phyloP scores from a whole-genome alignment of 345 rosid genomes.

The Gossypium stocksii region DNA sequence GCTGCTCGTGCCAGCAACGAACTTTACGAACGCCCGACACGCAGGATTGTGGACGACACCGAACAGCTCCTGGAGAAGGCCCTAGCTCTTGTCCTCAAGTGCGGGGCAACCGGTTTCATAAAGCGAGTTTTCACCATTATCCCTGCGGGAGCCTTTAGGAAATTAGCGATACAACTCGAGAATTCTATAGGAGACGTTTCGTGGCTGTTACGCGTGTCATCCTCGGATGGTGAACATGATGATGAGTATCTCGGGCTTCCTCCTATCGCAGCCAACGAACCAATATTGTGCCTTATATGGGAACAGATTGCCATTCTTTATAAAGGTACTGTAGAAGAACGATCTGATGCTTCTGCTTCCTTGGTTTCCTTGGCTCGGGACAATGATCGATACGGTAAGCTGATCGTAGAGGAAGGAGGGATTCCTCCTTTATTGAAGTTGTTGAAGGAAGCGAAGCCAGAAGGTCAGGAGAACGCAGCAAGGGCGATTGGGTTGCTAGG shows the following conservation, averaged over 20 bases:
- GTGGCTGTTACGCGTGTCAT: slow-evolving; percentile 71
- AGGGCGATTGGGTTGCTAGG: slow-evolving; percentile 42
- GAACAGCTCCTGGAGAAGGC: slow-evolving; percentile 75
- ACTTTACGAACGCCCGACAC: slow-evolving; percentile 70
- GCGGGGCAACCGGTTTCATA: slow-evolving; percentile 62
- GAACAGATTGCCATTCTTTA: slow-evolving; percentile 74
- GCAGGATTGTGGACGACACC: slow-evolving; percentile 69
- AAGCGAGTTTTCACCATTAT: slow-evolving; percentile 72
- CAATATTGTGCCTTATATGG: slow-evolving; percentile 79
- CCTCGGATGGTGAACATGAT: slow-evolving; percentile 48
- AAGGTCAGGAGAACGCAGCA: slow-evolving; percentile 79
- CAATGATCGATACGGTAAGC: slow-evolving; percentile 61
- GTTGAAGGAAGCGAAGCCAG: slow-evolving; percentile 67
- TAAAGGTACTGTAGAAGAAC: slow-evolving; percentile 55
- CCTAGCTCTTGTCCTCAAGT: slow-evolving; percentile 50
- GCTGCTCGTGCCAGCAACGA: slow-evolving; percentile 75
- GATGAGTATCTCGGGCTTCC: slow-evolving; percentile 71
- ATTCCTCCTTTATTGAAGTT: slow-evolving; percentile 69
- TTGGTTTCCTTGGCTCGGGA: slow-evolving; percentile 60
- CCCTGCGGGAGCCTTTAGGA: slow-evolving; percentile 74
- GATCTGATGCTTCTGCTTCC: slow-evolving; percentile 73
- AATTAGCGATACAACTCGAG: slow-evolving; percentile 61
- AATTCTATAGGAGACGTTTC: slow-evolving; percentile 77
- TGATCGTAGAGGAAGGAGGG: slow-evolving; percentile 90
- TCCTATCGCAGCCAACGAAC: slow-evolving; percentile 84